These are phyloP conservation scores for Kuraishia ogatae DNA, from an alignment of 805 yeast genomes.

Conservation along the genomic window DNA sequence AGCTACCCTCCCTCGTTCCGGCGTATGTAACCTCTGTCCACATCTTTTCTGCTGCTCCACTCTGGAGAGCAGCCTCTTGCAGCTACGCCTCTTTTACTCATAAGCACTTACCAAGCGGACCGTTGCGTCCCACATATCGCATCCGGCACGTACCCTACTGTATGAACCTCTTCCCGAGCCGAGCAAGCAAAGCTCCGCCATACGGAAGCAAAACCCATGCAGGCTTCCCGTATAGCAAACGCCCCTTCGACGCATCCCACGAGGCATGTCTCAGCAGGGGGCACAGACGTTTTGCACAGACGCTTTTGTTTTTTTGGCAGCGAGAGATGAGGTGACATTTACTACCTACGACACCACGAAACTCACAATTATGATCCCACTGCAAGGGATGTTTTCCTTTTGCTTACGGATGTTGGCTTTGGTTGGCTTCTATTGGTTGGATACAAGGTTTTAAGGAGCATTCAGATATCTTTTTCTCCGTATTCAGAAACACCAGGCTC, in stretches of 20 bases:
- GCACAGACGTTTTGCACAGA: not conserved
- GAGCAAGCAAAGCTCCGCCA: no score
- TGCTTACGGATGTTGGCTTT: not conserved
- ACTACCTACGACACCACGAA: not conserved
- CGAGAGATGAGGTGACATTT: not conserved
- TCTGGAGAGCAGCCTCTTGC: no score
- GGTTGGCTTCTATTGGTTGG: not conserved
- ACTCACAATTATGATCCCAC: not conserved
- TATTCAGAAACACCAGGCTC: not conserved
- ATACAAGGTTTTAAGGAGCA: not conserved
- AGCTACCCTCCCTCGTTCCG: no score
- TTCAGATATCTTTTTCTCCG: not conserved
- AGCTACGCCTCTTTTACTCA: no score
- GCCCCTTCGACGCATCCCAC: not conserved
- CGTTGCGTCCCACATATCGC: no score
- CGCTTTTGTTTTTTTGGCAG: not conserved
- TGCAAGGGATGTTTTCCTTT: not conserved
- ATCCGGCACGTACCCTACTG: no score
- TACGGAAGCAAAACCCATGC: no score
- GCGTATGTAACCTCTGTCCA: no score
- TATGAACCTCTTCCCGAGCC: no score
- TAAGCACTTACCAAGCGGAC: no score
- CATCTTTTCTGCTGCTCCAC: no score
- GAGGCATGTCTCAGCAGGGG: not conserved
- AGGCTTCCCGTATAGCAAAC: no score